phyloP scores from a whole-genome alignment of 371 early-diverging fungal species.

The Lichtheimia corymbifera region DNA sequence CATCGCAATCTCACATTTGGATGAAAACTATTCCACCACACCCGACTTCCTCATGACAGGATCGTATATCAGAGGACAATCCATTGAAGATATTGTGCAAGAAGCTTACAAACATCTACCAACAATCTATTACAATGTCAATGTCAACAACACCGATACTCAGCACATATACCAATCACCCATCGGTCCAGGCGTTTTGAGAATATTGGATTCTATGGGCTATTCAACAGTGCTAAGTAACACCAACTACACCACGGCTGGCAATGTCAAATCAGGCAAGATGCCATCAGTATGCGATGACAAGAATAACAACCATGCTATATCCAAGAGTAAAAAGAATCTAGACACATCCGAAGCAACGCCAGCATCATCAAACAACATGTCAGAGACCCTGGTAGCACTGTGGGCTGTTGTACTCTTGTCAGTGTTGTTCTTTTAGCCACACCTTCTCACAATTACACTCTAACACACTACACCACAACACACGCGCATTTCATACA shows the following conservation, averaged over 20 bases:
- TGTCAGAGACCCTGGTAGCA: not conserved
- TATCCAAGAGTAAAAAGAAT: constrained; percentile 5
- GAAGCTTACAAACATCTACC: constrained; percentile 29
- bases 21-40: constrained; percentile 28
- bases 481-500: too few relatives aligned
- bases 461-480: too few relatives aligned
- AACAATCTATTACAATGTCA: constrained; percentile 25
- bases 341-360: constrained; percentile 3
- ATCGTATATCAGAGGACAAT: constrained; percentile 25
- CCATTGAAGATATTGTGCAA: constrained; percentile 29
- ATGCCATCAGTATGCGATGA: constrained; percentile 33
- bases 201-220: constrained; percentile 46
- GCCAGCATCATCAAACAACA: not conserved
- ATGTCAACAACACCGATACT: constrained; percentile 13
- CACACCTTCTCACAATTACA: too few relatives aligned
- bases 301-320: constrained; percentile 24
- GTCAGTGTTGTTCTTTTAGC: constrained; percentile 4
- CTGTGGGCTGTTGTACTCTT: constrained; percentile 3
- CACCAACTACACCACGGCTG: constrained; percentile 41
- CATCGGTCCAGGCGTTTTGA: constrained; percentile 49
- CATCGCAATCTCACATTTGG: constrained; percentile 43
- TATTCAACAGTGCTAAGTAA: constrained; percentile 43
- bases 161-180: constrained; percentile 32
- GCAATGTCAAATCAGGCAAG: constrained; percentile 29
- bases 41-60: constrained; percentile 46